A percentile compares a stretch with the other conserved stretches of the same genome.
Conservation (phyloP, 2,329 filamentous ascomycete genomes). For the Diaporthe citriasiana region DNA sequence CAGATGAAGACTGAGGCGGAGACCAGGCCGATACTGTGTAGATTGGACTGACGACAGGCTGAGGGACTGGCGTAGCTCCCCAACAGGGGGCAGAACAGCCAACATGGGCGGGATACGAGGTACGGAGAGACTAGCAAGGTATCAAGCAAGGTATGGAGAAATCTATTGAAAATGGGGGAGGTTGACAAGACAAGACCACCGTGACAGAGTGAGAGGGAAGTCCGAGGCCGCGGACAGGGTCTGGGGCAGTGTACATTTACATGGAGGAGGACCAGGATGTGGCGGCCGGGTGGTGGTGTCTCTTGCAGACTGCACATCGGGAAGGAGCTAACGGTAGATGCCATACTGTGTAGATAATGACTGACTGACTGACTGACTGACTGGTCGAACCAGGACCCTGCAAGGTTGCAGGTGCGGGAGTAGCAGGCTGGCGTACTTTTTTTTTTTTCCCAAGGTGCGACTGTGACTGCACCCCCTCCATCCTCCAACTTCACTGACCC, state of each 20-base stretch:
- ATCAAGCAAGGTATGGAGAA: conserved; percentile 21
- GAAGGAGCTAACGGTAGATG: conserved; percentile 2
- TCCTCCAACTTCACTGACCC: background rate
- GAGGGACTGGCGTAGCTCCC: background rate
- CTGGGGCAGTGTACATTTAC: conserved; percentile 2
- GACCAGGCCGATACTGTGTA: background rate
- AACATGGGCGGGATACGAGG: conserved; percentile 27
- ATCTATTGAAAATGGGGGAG: conserved; percentile 18
- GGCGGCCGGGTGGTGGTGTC: conserved; percentile 6
- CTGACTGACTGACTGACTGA: background rate
- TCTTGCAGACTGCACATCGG: background rate
- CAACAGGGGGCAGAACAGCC: conserved; percentile 1
- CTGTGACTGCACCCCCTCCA: conserved; percentile 3
- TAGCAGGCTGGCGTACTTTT: background rate
- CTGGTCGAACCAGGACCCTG: background rate
- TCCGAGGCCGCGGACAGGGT: conserved; percentile 24
- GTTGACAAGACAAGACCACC: conserved; percentile 21
- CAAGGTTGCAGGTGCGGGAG: conserved; percentile 13
- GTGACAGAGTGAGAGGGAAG: conserved; percentile 16
- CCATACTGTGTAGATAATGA: background rate
- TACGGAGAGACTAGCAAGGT: conserved; percentile 32
- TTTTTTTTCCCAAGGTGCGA: conserved; percentile 1
- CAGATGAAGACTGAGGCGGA: background rate
- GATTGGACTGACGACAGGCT: background rate
- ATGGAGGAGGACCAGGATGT: conserved; percentile 19